These are phyloP conservation scores for Isabelozyma gotoi DNA, from an alignment of 805 yeast species.

Conservation along the genomic window DNA sequence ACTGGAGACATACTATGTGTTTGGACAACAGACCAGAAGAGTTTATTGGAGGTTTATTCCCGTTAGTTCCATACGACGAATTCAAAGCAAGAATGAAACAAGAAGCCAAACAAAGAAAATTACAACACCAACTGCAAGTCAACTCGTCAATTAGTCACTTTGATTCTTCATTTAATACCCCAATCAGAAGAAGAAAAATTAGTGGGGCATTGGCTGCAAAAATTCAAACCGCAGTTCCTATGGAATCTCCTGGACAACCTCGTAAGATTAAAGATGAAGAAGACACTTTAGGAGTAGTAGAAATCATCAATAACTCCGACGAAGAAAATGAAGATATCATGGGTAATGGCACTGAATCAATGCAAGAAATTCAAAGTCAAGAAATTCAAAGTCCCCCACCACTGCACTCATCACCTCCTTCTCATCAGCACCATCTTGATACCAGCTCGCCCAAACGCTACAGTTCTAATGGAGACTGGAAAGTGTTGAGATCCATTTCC, in stretches of 20 bases:
- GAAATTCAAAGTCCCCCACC: too few relatives aligned
- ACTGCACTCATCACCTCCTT: neutral
- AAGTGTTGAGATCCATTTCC: constrained; percentile 38
- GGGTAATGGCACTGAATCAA: constrained; percentile 14
- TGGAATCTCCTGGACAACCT: constrained; percentile 96
- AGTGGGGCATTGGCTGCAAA: constrained; percentile 69
- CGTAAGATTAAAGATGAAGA: constrained; percentile 56
- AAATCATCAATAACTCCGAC: constrained; percentile 45
- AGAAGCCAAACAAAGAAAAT: constrained; percentile 38
- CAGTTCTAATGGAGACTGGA: constrained; percentile 28
- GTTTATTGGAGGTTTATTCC: constrained; percentile 64
- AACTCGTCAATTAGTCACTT: constrained; percentile 29
- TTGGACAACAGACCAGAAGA: constrained; percentile 66
- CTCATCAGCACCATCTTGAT: constrained; percentile 1
- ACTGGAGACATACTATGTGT: constrained; percentile 92
- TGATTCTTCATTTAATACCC: constrained; percentile 63
- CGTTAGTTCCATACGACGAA: constrained; percentile 62
- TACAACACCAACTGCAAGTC: constrained; percentile 30
- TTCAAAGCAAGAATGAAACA: constrained; percentile 53
- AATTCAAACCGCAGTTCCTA: constrained; percentile 78
- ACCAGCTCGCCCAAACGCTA: constrained; percentile 25
- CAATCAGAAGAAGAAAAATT: constrained; percentile 65
- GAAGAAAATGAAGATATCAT: constrained; percentile 21
- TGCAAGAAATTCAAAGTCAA: constrained; percentile 20
- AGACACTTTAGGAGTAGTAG: constrained; percentile 29